Evolutionary conservation across 2,329 filamentous ascomycete genomes (phyloP), one percentile per base, ranked within the genome.

Genomic region (Nemania sp.): DNA sequence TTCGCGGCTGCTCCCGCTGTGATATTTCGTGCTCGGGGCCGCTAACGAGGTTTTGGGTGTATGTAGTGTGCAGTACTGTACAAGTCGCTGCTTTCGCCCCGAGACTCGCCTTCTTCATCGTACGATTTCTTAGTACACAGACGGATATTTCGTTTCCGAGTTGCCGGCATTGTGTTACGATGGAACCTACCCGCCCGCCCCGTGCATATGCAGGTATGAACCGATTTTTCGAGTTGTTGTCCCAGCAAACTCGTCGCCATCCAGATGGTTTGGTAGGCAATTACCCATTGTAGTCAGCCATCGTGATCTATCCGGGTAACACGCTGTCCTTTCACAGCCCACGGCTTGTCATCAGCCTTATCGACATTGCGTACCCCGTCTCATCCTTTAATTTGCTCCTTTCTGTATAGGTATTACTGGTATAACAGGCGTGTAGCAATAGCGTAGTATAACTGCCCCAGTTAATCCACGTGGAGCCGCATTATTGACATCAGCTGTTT

Each of bases 121-220:
- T 65, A 65, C 58, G 63, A 65, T 63, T 62, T 57, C 45, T 61
- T 59, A 54, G 54, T 61, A 53, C 55, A 47, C 48, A 50, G 49
- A 57, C 63, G 50, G 47, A 25, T 57, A 56, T 35, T 10, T 57
- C 52, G 56, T 37, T 48, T 62, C 59, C 50, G 59, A 50, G 39
- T 52, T 51, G 32, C 48, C 54, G 43, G 42, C 43, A 46, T 37
- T 55, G 53, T 63, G 52, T 56, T 54, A 53, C 57, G n/a, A n/a
- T n/a, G n/a, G n/a, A n/a, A 13, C 7, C 7, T 42, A 15, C n/a
- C 39, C 9, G n/a, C 39, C 49, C 21, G 39, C 40, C 52, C 50
- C 52, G 45, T 46, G 42, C 57, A 53, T 58, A 65, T 65, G 63
- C 63, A 64, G 61, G 52, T 49, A 65, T 65, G 60, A 64, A 61